Evolutionary conservation across 1,284 basidiomycete species (phyloP).

Genomic region (Mycena sp.): DNA sequence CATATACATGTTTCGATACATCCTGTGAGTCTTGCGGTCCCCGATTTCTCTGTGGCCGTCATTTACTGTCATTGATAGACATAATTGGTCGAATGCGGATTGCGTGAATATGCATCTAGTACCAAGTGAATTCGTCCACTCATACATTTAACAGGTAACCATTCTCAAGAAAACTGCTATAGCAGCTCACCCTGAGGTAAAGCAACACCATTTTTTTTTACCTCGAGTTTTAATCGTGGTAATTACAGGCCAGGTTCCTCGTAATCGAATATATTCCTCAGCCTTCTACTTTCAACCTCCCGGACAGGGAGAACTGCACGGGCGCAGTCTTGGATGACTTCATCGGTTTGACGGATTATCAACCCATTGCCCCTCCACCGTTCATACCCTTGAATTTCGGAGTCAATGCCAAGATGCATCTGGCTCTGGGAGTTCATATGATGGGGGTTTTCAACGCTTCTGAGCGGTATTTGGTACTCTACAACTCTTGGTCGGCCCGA

Average conservation of each 20-base stretch:
- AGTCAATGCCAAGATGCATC: neutral
- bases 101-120: constrained; percentile 1
- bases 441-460: constrained; percentile 11
- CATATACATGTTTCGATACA: constrained; percentile 7
- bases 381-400: constrained; percentile 15
- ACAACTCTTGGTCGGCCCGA: neutral
- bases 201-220: neutral
- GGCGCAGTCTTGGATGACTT: neutral
- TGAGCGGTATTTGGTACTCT: constrained; percentile 4
- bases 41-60: too few species aligned
- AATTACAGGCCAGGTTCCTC: neutral
- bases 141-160: neutral
- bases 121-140: too few species aligned
- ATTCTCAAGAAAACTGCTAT: constrained; percentile 6
- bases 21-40: neutral
- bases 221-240: neutral
- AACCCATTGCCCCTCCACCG: neutral
- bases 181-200: neutral
- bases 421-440: constrained; percentile 9
- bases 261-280: constrained; percentile 2
- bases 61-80: neutral
- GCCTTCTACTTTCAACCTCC: neutral
- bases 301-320: neutral
- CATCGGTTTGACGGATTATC: neutral
- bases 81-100: constrained; percentile 9